These are phyloP conservation scores for Akanthomyces lecanii DNA, from an alignment of 2,329 filamentous ascomycete species.

Conservation along the genomic window DNA sequence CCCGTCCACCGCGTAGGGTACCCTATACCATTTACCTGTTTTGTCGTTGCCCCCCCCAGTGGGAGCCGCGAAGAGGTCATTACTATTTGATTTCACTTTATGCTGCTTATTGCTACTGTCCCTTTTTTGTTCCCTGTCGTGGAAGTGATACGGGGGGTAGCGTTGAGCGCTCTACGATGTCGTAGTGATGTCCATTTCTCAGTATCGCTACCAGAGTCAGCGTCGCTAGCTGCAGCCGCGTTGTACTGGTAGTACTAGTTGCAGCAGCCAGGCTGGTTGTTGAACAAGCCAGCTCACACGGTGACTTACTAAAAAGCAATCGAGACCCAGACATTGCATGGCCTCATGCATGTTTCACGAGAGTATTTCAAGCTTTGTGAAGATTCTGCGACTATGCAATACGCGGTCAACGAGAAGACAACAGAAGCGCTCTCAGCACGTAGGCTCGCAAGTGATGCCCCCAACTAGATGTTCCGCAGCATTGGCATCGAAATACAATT, in stretches of 20 bases:
- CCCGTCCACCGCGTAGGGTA: too few relatives aligned
- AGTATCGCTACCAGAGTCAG: too few relatives aligned
- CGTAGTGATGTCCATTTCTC: not conserved
- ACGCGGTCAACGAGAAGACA: not conserved
- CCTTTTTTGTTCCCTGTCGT: not conserved
- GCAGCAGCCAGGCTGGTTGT: not conserved
- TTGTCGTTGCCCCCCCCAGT: too few relatives aligned
- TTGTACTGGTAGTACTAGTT: too few relatives aligned
- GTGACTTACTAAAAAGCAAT: not conserved
- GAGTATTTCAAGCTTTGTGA: not conserved
- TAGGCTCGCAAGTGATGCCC: not conserved
- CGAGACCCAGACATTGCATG: not conserved
- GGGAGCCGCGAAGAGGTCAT: not conserved
- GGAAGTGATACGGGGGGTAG: not conserved
- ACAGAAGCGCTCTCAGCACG: not conserved
- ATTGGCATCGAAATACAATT: not conserved
- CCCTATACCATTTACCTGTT: too few relatives aligned
- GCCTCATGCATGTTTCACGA: not conserved
- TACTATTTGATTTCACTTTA: not conserved
- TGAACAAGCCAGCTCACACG: not conserved
- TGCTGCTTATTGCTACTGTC: too few relatives aligned
- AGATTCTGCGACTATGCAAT: not conserved
- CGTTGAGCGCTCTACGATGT: not conserved
- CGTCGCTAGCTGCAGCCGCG: too few relatives aligned
- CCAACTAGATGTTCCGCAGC: not conserved